Conservation (phyloP, 228 moss, liverwort and hornwort genomes). For the Sphagnum magellanicum region DNA sequence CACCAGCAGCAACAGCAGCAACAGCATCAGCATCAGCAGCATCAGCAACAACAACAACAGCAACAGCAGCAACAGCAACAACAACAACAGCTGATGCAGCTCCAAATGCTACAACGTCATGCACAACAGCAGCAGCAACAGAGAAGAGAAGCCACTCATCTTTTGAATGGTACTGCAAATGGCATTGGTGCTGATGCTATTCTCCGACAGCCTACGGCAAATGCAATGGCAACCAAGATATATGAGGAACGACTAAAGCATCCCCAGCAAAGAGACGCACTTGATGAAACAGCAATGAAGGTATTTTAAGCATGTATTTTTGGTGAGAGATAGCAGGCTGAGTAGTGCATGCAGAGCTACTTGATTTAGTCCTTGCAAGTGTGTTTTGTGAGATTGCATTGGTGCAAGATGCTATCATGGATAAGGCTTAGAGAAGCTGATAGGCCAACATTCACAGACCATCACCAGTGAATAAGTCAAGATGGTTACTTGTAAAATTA, state of each 20-base stretch:
- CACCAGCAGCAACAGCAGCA: slow-evolving; percentile 56
- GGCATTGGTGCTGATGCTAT: slow-evolving; percentile 84
- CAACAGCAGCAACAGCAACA: slow-evolving; percentile 51
- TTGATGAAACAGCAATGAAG: slow-evolving; percentile 98
- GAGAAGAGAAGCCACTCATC: slow-evolving; percentile 72
- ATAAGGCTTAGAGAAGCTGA: too few relatives aligned
- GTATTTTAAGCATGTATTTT: slow-evolving; percentile 14
- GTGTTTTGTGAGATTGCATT: too few relatives aligned
- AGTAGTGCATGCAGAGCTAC: too few relatives aligned
- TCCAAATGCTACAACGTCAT: slow-evolving; percentile 41
- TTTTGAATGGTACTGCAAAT: slow-evolving; percentile 84
- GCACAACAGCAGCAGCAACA: slow-evolving; percentile 68
- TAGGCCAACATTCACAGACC: too few relatives aligned
- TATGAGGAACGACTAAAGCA: slow-evolving; percentile 98
- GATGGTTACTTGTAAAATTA: too few relatives aligned
- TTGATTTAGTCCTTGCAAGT: too few relatives aligned
- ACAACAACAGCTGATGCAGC: slow-evolving; percentile 47
- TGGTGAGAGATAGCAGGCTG: too few relatives aligned
- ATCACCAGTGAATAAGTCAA: too few relatives aligned
- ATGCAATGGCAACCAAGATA: slow-evolving; percentile 98
- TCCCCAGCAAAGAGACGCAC: slow-evolving; percentile 82
- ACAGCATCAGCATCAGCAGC: slow-evolving; percentile 19
- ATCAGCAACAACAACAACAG: slow-evolving; percentile 45
- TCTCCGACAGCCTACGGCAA: slow-evolving; percentile 85
- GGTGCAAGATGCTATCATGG: too few relatives aligned